Base-by-base conservation (phyloP, 2,329 filamentous ascomycete genomes). In the Sclerotinia borealis region DNA sequence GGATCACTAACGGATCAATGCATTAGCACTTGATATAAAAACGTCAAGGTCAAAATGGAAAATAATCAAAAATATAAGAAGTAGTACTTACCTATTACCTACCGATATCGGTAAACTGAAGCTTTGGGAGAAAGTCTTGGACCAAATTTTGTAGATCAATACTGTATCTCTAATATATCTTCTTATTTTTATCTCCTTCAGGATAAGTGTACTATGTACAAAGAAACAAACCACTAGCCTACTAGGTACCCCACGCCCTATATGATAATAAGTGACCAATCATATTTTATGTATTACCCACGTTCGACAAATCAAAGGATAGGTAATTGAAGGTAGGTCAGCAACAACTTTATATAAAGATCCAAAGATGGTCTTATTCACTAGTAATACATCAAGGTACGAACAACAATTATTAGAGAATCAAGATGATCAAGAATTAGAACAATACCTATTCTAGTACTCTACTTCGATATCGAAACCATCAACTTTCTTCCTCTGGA, bases 241-340 rank as follows among this genome's bases (percentile, higher is more conserved):
- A n/a, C 25, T 19, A 11, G n/a, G 1, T 29, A 27, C 11, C n/a
- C n/a, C n/a, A n/a, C 11, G 29, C 48, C 48, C 29, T 29, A 34
- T 34, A n/a, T n/a, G n/a, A n/a, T n/a, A n/a, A n/a, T 5, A 17
- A 11, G 2, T 27, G 13, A 25, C 54, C 54, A 56, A 56, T 56
- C 39, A 34, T 13, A 1, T 2, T 17, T 45, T 8, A 34, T 22
- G 15, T 19, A 45, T 56, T 45, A 25, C 39, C 27, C 37, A 56
- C 52, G 52, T 56, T 56, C 17, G 19, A 45, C 54, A 19, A 56
- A 56, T 56, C 27, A 34, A 6, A 45, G 11, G 29, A n/a, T 9
- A 45, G 39, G n/a, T 45, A 56, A 45, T 56, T 56, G 15, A 56
- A 45, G 54, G 54, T 56, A 45, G 54, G 54, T 56, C 54, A 56